These are phyloP conservation scores for Perkinsus chesapeaki DNA, from an alignment of 169 alveolate species.

Conservation along the genomic window DNA sequence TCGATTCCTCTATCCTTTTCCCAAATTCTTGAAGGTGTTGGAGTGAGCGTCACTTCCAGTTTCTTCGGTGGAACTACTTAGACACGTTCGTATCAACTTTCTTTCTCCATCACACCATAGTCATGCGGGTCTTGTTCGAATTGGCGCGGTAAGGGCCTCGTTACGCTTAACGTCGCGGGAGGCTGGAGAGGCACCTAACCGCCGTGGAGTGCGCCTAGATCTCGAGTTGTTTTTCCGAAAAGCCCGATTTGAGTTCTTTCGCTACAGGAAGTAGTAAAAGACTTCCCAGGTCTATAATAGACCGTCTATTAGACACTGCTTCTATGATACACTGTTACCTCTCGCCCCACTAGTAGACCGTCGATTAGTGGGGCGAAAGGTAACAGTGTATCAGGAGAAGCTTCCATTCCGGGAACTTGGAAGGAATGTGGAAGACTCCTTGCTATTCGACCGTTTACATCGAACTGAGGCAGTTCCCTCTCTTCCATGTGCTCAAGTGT, in stretches of 20 bases:
- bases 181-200: background rate
- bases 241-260: background rate
- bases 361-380: too few species aligned
- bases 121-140: background rate
- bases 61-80: background rate
- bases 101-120: background rate
- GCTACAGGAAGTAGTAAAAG: background rate
- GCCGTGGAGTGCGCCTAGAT: background rate
- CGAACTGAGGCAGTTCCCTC: background rate
- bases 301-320: too few species aligned
- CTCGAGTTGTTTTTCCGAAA: background rate
- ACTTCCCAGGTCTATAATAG: too few species aligned
- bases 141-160: background rate
- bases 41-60: background rate
- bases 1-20: background rate
- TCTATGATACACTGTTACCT: too few species aligned
- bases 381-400: background rate
- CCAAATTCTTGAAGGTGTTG: background rate
- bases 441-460: background rate
- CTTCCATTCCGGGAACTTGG: background rate
- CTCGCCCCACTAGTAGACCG: too few species aligned
- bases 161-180: background rate
- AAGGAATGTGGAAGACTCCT: background rate
- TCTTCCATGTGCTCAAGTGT: background rate
- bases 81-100: background rate